A percentile compares a stretch with the other conserved stretches of the same genome.
These are phyloP conservation scores for Cyphellophora attinorum DNA, from an alignment of 2,329 filamentous ascomycete species.

Conservation along the genomic window DNA sequence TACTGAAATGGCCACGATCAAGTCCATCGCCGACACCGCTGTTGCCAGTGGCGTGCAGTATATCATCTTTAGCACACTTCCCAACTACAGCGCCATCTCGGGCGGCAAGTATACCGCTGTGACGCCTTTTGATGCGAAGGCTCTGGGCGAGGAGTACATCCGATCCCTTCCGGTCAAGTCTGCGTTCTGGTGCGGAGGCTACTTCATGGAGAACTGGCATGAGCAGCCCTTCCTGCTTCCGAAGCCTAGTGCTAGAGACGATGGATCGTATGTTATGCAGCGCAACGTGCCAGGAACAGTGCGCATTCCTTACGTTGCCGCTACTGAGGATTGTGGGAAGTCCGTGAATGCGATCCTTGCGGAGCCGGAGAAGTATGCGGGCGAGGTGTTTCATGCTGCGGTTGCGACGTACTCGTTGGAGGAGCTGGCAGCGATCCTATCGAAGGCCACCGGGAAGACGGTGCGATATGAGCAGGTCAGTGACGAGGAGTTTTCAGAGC, in stretches of 20 bases:
- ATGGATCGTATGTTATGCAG: conserved; percentile 21
- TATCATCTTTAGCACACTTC: conserved; percentile 23
- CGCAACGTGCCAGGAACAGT: conserved; percentile 14
- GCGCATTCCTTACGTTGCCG: conserved; percentile 25
- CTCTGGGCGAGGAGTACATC: conserved; percentile 46
- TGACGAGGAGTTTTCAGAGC: conserved; percentile 17
- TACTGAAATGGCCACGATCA: too few relatives aligned
- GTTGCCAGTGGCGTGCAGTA: conserved; percentile 20
- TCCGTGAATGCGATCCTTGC: conserved; percentile 28
- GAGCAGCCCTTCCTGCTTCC: conserved; percentile 21
- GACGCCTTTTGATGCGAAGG: conserved; percentile 48
- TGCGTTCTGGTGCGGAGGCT: conserved; percentile 45
- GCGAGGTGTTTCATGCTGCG: conserved; percentile 27
- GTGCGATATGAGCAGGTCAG: conserved; percentile 23
- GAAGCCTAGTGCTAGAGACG: conserved; percentile 11
- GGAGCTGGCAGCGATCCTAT: conserved; percentile 25
- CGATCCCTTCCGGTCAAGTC: conserved; percentile 37
- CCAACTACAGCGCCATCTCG: conserved; percentile 17
- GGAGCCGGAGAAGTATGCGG: conserved; percentile 26
- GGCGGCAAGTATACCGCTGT: conserved; percentile 26
- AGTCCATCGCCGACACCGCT: conserved; percentile 22
- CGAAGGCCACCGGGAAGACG: conserved; percentile 26
- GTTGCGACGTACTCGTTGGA: conserved; percentile 22
- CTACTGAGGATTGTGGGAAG: conserved; percentile 27
- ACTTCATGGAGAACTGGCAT: conserved; percentile 51